Evolutionary conservation across 2,329 filamentous ascomycete species (phyloP).

Genomic region (Xylariaceae sp.): DNA sequence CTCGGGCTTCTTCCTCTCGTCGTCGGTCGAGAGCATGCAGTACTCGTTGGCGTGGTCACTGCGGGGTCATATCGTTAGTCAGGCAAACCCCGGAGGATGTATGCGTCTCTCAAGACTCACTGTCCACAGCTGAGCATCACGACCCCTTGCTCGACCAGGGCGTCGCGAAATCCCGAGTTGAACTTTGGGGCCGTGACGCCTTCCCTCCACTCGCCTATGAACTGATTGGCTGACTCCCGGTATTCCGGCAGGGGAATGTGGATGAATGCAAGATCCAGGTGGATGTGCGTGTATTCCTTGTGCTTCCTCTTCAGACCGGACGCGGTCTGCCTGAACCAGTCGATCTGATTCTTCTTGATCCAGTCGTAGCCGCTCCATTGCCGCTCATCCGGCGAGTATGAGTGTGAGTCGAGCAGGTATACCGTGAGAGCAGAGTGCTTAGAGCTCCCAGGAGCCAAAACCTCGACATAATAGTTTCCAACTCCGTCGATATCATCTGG

Average conservation of each 20-base stretch:
- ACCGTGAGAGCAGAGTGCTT: conserved; percentile 86
- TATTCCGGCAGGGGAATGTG: conserved; percentile 96
- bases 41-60: conserved; percentile 97
- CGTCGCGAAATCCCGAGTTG: conserved; percentile 90
- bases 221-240: conserved; percentile 48
- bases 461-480: conserved; percentile 90
- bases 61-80: conserved; percentile 8
- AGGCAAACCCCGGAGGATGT: neutral
- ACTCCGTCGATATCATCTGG: conserved; percentile 80
- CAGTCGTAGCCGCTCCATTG: conserved; percentile 93
- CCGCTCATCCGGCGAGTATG: conserved; percentile 83
- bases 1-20: conserved; percentile 50
- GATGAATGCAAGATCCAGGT: conserved; percentile 95
- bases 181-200: conserved; percentile 78
- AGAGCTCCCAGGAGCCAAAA: conserved; percentile 70
- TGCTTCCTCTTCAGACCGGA: conserved; percentile 68
- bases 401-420: conserved; percentile 91
- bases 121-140: conserved; percentile 87
- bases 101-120: too few relatives aligned
- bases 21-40: conserved; percentile 62
- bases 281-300: conserved; percentile 78
- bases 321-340: conserved; percentile 83
- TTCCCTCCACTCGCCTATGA: conserved; percentile 71
- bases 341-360: conserved; percentile 89
- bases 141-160: conserved; percentile 76